phyloP scores from a whole-genome alignment of 768 basidiomycete genomes.

The Rhodocollybia butyracea region DNA sequence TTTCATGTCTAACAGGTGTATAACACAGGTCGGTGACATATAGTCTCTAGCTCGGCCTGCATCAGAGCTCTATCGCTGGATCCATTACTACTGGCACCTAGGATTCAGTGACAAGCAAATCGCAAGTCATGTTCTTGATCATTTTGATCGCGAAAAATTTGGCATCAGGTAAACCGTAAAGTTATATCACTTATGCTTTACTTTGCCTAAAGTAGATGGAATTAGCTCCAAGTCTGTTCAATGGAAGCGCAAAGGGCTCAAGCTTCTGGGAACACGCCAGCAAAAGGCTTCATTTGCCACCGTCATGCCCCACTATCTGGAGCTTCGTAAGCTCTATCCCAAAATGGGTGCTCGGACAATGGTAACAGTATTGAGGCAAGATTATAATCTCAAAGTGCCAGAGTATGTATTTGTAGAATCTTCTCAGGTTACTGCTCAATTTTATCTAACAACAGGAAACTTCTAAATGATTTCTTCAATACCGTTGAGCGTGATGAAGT shows the following conservation, averaged over 20 bases:
- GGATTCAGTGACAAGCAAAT: conserved; percentile 10
- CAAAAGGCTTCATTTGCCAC: background rate
- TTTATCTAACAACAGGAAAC: conserved; percentile 1
- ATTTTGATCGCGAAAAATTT: conserved; percentile 4
- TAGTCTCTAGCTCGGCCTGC: background rate
- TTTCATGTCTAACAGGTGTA: too few relatives aligned
- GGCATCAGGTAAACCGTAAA: background rate
- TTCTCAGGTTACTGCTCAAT: background rate
- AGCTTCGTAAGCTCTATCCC: conserved; percentile 7
- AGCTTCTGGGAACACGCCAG: conserved; percentile 8
- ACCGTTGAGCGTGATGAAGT: conserved; percentile 14
- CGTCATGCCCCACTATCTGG: background rate
- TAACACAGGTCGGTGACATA: background rate
- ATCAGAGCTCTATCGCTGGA: background rate
- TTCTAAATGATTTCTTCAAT: conserved; percentile 1
- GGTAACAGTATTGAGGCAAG: background rate
- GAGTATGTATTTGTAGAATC: conserved; percentile 8
- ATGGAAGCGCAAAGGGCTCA: conserved; percentile 5
- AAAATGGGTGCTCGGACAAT: conserved; percentile 7
- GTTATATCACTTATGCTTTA: background rate
- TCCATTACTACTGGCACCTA: conserved; percentile 10
- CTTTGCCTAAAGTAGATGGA: background rate
- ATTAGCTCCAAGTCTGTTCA: conserved; percentile 3
- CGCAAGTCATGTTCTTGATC: conserved; percentile 6
- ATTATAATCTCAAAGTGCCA: conserved; percentile 11